A percentile compares a stretch with the other conserved stretches of the same genome.
Conservation (phyloP, 805 yeast species). For the Cyberlindnera japonica region DNA sequence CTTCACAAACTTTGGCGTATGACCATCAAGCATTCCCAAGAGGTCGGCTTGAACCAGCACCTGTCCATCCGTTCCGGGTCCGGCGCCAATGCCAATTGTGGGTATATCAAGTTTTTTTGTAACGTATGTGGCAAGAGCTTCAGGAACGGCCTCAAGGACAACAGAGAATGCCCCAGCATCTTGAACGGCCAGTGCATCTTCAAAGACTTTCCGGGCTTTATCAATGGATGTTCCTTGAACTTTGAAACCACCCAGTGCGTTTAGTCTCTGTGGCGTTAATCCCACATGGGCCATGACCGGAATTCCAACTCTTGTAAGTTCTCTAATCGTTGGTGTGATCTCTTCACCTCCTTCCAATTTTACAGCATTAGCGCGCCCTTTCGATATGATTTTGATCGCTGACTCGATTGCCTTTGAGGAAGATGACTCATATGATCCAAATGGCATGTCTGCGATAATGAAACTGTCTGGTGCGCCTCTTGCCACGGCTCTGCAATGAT, state of each 20-base stretch:
- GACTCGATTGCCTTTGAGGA: conserved; percentile 58
- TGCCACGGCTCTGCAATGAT: conserved; percentile 70
- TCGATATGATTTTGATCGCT: conserved; percentile 50
- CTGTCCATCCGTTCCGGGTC: conserved; percentile 79
- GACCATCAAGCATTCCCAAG: conserved; percentile 64
- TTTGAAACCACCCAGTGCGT: conserved; percentile 79
- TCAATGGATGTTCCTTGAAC: conserved; percentile 67
- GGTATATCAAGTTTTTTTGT: conserved; percentile 64
- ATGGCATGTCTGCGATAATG: conserved; percentile 82
- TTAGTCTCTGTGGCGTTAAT: conserved; percentile 82
- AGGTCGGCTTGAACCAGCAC: conserved; percentile 84
- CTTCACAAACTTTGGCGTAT: conserved; percentile 71
- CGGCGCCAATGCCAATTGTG: conserved; percentile 96
- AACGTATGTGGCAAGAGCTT: conserved; percentile 58
- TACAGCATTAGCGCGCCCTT: conserved; percentile 60
- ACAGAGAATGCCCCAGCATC: conserved; percentile 73
- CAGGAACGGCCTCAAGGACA: conserved; percentile 85
- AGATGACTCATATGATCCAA: conserved; percentile 75
- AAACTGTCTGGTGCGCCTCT: conserved; percentile 67
- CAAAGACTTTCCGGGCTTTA: conserved; percentile 52
- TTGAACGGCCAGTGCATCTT: conserved; percentile 69
- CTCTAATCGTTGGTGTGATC: conserved; percentile 47
- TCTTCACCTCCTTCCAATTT: conserved; percentile 82
- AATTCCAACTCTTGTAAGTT: conserved; percentile 65
- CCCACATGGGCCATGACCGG: conserved; percentile 94